Conservation (phyloP, 352 stramenopile genomes). For the Globisporangium yorkense region DNA sequence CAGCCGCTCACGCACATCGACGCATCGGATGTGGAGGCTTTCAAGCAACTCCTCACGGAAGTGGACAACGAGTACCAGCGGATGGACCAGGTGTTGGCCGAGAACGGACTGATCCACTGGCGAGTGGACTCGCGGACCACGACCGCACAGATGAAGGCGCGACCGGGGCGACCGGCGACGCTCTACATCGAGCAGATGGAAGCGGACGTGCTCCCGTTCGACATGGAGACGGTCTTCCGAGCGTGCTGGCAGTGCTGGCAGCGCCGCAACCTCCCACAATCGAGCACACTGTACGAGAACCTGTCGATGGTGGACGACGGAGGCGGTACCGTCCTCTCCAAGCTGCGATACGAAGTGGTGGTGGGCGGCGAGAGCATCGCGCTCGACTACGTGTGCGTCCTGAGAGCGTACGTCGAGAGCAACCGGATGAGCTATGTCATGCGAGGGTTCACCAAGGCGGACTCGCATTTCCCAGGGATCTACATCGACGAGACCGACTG, state of each 20-base stretch:
- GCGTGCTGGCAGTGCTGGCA: conserved; percentile 8
- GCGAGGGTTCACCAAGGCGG: conserved; percentile 1
- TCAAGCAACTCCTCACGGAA: background rate
- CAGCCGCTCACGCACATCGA: background rate
- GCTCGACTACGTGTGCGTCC: background rate
- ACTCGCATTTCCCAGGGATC: conserved; percentile 9
- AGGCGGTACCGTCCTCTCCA: background rate
- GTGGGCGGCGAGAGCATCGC: conserved; percentile 2
- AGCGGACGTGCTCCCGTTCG: conserved; percentile 6
- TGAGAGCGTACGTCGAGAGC: conserved; percentile 1
- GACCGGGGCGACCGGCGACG: background rate
- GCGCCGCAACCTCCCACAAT: background rate
- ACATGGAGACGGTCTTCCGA: conserved; percentile 1
- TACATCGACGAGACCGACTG: conserved; percentile 13
- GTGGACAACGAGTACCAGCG: conserved; percentile 1
- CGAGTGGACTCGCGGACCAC: conserved; percentile 1
- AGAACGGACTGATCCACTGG: conserved; percentile 6
- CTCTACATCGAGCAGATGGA: conserved; percentile 7
- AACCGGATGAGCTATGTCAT: background rate
- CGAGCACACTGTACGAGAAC: background rate
- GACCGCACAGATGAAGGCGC: conserved; percentile 3
- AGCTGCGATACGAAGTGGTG: conserved; percentile 4
- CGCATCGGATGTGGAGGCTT: background rate
- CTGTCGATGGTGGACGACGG: background rate
- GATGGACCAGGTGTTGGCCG: conserved; percentile 2